Base-by-base conservation (phyloP, 495 filamentous ascomycete species). In the Neurospora pannonica region DNA sequence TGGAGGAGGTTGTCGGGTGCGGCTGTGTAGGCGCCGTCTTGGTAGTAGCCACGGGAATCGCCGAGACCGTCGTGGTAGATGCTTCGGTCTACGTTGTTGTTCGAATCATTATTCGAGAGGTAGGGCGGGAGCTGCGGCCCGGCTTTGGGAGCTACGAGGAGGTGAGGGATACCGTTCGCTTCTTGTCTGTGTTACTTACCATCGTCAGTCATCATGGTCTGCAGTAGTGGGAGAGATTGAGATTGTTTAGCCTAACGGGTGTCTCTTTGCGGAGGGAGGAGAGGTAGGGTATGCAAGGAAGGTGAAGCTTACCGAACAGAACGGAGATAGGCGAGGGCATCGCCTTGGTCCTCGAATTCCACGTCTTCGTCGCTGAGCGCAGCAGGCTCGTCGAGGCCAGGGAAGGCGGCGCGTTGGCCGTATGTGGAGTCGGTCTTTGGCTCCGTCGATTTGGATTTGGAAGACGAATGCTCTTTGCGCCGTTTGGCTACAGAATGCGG, bases 401-500 rank as follows among this genome's bases (percentile, higher is more conserved):
- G 93, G 76, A 97, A 94, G 24, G 89, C 92, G 76, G 89, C 85
- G 74, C 90, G 90, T 78, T 96, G 94, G 67, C 94, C 93, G 76
- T 90, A 94, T 11, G 89, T 86, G 3, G 88, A 87, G 77, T 95
- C 87, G 70, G 89, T 85, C 67, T 76, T 77, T n/a, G 77, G 75
- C 43, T 80, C 77, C 15, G 71, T 70, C 54, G 72, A 38, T 70
- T 75, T 83, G 15, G 74, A 31, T 72, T 76, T 79, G 21, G 70
- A 19, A 70, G 73, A 73, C 38, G 70, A 73, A 62, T 75, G 76
- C 40, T 77, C 76, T 46, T 77, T 79, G 0, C 74, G 78, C 7
- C 78, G 78, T 62, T 81, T 83, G 72, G 75, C 83, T 62, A 80
- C 83, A 0, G 79, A 37, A 15, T 67, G 67, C 3, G 37, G 31